phyloP scores from a whole-genome alignment of 129 eudicot species.

The Ambrosia trifida region DNA sequence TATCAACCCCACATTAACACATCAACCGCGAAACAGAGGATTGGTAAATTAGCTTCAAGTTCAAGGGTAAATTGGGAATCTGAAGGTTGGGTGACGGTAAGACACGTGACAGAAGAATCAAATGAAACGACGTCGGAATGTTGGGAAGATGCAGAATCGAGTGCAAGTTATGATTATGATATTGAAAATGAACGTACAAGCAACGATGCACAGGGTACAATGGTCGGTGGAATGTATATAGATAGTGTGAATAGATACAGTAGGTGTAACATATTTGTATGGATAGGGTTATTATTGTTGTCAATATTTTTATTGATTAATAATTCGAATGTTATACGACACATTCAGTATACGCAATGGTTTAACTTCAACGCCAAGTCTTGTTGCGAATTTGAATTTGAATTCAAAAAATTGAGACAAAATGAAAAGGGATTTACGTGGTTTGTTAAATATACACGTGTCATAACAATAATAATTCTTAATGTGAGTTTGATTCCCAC shows the following conservation, averaged over 20 bases:
- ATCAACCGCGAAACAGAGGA: constrained; percentile 37
- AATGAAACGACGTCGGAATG: constrained; percentile 22
- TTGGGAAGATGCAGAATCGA: constrained; percentile 34
- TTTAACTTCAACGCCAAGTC: constrained; percentile 13
- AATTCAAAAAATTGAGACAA: background rate
- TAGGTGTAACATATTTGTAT: constrained; percentile 13
- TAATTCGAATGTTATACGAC: constrained; percentile 19
- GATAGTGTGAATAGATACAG: constrained; percentile 4
- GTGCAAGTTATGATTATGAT: constrained; percentile 14
- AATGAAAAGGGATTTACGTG: background rate
- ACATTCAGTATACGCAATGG: constrained; percentile 29
- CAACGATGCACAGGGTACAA: constrained; percentile 18
- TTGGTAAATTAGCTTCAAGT: constrained; percentile 45
- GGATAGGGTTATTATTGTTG: constrained; percentile 2
- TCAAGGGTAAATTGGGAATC: constrained; percentile 62
- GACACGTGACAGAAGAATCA: constrained; percentile 22
- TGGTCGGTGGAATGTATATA: constrained; percentile 8
- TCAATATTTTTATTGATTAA: background rate
- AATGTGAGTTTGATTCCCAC: too few relatives aligned
- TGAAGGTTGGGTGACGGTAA: constrained; percentile 70
- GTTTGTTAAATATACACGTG: background rate
- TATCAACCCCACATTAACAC: background rate
- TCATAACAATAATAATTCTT: too few relatives aligned
- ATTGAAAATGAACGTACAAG: constrained; percentile 9
- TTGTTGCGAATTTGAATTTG: background rate